Conservation (phyloP, 2,329 filamentous ascomycete genomes). For the Hymenoscyphus fructigenus region DNA sequence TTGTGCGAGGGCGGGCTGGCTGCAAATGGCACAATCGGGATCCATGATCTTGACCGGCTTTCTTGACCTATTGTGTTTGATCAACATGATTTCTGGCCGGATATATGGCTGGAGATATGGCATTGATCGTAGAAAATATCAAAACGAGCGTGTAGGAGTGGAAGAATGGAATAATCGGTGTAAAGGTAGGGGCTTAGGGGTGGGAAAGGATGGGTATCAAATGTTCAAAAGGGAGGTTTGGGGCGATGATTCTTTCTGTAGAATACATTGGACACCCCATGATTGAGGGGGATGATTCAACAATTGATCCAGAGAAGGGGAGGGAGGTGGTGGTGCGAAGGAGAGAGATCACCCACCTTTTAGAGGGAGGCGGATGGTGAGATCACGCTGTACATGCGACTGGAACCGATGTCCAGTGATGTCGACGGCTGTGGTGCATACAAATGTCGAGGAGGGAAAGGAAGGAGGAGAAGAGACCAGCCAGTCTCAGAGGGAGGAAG, state of each 20-base stretch:
- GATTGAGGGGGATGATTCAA: slow-evolving; percentile 21
- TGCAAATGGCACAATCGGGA: slow-evolving; percentile 68
- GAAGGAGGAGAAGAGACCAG: slow-evolving; percentile 6
- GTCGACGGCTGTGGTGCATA: slow-evolving; percentile 9
- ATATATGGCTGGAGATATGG: slow-evolving; percentile 26
- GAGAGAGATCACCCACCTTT: slow-evolving; percentile 26
- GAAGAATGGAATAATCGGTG: not conserved
- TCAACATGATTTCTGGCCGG: slow-evolving; percentile 32
- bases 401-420: slow-evolving; percentile 1
- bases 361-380: slow-evolving; percentile 14
- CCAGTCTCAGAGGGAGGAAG: not conserved
- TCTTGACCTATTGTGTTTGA: slow-evolving; percentile 31
- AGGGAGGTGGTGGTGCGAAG: slow-evolving; percentile 7
- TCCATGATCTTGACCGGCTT: slow-evolving; percentile 60
- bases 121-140: slow-evolving; percentile 16
- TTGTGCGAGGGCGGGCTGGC: slow-evolving; percentile 54
- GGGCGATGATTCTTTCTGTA: slow-evolving; percentile 20
- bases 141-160: not conserved
- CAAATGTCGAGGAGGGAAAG: not conserved
- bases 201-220: slow-evolving; percentile 13
- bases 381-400: slow-evolving; percentile 26
- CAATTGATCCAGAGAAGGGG: slow-evolving; percentile 16
- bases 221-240: slow-evolving; percentile 17
- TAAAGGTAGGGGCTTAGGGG: not conserved
- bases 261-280: slow-evolving; percentile 20